Base-by-base conservation (phyloP, 2,329 filamentous ascomycete species). In the Alternaria longipes region DNA sequence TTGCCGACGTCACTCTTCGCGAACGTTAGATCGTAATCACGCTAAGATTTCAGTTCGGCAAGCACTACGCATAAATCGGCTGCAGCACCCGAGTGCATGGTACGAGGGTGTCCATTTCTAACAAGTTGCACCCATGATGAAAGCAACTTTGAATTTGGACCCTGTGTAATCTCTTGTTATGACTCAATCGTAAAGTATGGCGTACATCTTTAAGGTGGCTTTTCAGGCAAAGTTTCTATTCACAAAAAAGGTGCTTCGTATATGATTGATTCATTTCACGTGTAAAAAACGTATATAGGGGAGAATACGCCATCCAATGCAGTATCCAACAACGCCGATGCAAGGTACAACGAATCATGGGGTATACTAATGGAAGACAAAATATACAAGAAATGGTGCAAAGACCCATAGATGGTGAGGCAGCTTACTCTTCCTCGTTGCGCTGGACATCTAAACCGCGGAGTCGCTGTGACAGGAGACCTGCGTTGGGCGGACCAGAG, bases 381-480 rank as follows among this genome's bases (percentile, higher is more conserved):
- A n/a, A 16, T 8, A 28, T 6, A 51, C n/a, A 9, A 26, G 28
- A 36, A 16, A 51, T 26, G 20, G 14, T 28, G 9, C 14, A 36
- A 51, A 28, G 3, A 28, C 20, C 40, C n/a, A 32, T 12, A 11
- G 11, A 46, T 30, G 9, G 20, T 7, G n/a, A 24, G 8, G 16
- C 30, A n/a, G 45, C 14, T 34, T 28, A 61, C n/a, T 47, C 59
- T 16, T 66, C 63, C 18, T 64, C 56, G 40, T 66, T 59, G 40
- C 56, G 74, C 59, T 83, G 79, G 12, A 84, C 80, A 38, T 88
- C 90, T 6, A 92, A 79, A 6, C 87, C 86, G 65, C 88, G 85
- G 45, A 94, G 80, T 58, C 88, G 85, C 74, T 88, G 88, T 11
- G 91, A 91, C 16, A 95, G 80, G 16, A 95, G 78, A 3, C 91